phyloP scores from a whole-genome alignment of 2,329 filamentous ascomycete species.

The Aspergillus quadricinctus region DNA sequence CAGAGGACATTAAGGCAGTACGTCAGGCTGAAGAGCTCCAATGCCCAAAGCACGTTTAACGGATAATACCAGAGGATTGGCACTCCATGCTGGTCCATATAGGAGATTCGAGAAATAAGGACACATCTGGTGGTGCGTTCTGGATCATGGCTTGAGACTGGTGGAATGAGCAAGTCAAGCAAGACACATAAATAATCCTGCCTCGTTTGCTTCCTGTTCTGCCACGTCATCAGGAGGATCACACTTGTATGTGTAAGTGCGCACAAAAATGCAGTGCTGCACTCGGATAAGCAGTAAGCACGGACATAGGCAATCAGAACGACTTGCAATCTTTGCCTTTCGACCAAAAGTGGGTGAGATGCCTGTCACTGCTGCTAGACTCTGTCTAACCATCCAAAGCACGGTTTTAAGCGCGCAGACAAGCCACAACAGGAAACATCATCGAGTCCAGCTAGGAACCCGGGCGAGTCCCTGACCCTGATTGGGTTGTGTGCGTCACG shows the following conservation, averaged over 20 bases:
- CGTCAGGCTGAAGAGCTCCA: background rate
- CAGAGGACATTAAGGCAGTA: background rate
- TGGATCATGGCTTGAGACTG: background rate
- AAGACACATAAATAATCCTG: background rate
- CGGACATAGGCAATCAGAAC: background rate
- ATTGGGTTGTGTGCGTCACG: conserved; percentile 15
- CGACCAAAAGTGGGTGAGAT: conserved; percentile 10
- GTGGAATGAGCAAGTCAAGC: background rate
- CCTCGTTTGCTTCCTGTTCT: conserved; percentile 7
- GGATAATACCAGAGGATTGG: background rate
- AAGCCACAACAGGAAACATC: conserved; percentile 11
- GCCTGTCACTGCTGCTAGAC: conserved; percentile 3
- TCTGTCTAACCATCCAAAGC: conserved; percentile 3
- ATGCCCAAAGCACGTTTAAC: background rate
- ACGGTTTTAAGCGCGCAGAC: conserved; percentile 7
- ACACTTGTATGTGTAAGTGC: conserved; percentile 1
- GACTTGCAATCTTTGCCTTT: conserved; percentile 4
- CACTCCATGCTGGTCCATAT: background rate
- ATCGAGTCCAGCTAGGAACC: conserved; percentile 14
- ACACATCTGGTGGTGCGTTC: background rate
- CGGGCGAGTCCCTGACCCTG: conserved; percentile 2
- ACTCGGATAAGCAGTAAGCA: background rate
- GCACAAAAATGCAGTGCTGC: conserved; percentile 7
- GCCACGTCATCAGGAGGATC: conserved; percentile 17
- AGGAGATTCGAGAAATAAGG: background rate